Percentiles rank a stretch among this genome's conserved stretches.
phyloP scores from a whole-genome alignment of 768 basidiomycete genomes.

The Krasilnikovozyma curviuscula region DNA sequence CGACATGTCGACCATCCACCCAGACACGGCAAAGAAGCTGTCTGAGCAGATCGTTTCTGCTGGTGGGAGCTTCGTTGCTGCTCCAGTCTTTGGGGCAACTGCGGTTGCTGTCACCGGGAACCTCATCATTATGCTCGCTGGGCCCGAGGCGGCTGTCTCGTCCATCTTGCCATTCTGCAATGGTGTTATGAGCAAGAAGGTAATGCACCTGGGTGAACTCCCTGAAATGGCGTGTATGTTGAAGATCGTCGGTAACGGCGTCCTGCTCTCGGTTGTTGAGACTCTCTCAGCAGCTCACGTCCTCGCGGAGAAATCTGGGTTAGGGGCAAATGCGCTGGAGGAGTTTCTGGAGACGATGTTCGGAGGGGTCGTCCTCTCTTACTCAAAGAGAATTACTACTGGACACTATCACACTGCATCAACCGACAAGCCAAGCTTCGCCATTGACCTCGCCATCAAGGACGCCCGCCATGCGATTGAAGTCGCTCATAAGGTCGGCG shows the following conservation, averaged over 20 bases:
- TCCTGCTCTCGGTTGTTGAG: constrained; percentile 1
- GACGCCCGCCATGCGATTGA: background rate
- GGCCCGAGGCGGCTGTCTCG: background rate
- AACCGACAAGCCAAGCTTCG: background rate
- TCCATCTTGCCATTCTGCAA: background rate
- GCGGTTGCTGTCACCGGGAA: background rate
- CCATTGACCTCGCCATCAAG: constrained; percentile 2
- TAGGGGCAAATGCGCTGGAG: background rate
- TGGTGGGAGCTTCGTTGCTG: background rate
- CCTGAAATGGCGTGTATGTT: background rate
- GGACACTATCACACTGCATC: background rate
- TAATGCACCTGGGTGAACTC: background rate
- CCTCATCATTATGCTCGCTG: background rate
- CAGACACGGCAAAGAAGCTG: background rate
- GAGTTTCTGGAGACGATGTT: background rate
- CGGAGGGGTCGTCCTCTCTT: background rate
- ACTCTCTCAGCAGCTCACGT: background rate
- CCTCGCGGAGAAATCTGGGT: background rate
- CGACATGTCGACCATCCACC: constrained; percentile 2
- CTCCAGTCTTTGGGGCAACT: constrained; percentile 2
- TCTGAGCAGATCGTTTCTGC: background rate
- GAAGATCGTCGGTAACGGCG: constrained; percentile 1
- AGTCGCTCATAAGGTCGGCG: background rate
- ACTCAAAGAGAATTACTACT: background rate
- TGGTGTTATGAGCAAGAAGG: background rate